Percentiles rank a stretch among this genome's conserved stretches.
phyloP scores from a whole-genome alignment of 2,329 filamentous ascomycete species.

The Albophoma yamanashiensis region DNA sequence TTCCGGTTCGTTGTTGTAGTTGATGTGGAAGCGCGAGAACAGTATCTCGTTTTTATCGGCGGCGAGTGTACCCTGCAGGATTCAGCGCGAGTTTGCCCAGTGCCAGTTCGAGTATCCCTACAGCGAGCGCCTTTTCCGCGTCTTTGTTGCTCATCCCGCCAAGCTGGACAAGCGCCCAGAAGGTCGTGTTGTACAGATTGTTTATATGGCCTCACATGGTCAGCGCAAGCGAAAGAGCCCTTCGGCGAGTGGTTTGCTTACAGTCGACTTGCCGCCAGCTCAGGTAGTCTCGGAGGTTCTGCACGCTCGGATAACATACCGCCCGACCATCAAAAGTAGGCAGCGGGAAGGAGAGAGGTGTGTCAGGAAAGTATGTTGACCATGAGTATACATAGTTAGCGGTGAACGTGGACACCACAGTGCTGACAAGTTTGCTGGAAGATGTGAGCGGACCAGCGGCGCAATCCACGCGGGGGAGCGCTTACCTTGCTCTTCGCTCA shows the following conservation, averaged over 20 bases:
- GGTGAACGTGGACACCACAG: slow-evolving; percentile 86
- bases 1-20: slow-evolving; percentile 94
- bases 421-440: slow-evolving; percentile 75
- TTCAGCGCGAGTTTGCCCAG: neutral
- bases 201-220: slow-evolving; percentile 72
- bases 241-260: slow-evolving; percentile 29
- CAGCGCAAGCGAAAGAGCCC: slow-evolving; percentile 2
- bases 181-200: slow-evolving; percentile 95
- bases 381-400: slow-evolving; percentile 81
- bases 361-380: slow-evolving; percentile 64
- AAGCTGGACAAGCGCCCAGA: slow-evolving; percentile 77
- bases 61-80: slow-evolving; percentile 62
- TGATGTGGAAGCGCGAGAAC: slow-evolving; percentile 79
- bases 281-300: slow-evolving; percentile 86
- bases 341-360: slow-evolving; percentile 58
- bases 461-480: neutral
- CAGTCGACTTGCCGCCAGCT: slow-evolving; percentile 97
- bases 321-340: slow-evolving; percentile 90
- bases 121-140: slow-evolving; percentile 71
- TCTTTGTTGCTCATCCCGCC: slow-evolving; percentile 67
- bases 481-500: slow-evolving; percentile 67
- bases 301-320: slow-evolving; percentile 74
- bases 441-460: neutral
- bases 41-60: slow-evolving; percentile 94
- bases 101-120: slow-evolving; percentile 21